A percentile compares a stretch with the other conserved stretches of the same genome.
These are phyloP conservation scores for Prototheca stagnorum DNA, from an alignment of 163 green algal species.

Conservation along the genomic window DNA sequence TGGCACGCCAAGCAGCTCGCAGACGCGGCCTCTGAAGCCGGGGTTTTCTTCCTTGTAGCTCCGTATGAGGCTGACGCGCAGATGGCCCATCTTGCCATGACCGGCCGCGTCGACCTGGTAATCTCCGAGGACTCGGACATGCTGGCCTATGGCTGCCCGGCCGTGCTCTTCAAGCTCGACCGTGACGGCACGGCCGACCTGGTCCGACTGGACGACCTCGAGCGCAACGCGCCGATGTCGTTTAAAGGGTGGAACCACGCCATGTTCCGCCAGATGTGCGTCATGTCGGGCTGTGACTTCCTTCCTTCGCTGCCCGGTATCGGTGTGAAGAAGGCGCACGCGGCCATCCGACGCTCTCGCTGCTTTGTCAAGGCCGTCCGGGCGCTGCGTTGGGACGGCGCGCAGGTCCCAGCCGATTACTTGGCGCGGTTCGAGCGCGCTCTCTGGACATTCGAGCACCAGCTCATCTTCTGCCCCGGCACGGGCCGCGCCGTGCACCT, in stretches of 20 bases:
- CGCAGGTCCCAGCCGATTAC: not conserved
- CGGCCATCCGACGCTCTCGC: slow-evolving; percentile 7
- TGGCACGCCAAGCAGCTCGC: slow-evolving; percentile 6
- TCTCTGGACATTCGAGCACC: slow-evolving; percentile 1
- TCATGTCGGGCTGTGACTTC: slow-evolving; percentile 94
- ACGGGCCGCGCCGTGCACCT: not conserved
- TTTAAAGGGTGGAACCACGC: slow-evolving; percentile 44
- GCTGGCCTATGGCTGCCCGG: slow-evolving; percentile 75
- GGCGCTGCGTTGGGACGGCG: not conserved
- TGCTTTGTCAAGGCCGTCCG: slow-evolving; percentile 17
- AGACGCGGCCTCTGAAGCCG: slow-evolving; percentile 10
- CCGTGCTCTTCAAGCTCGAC: slow-evolving; percentile 50
- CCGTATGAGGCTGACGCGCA: slow-evolving; percentile 97
- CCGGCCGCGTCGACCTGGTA: slow-evolving; percentile 26
- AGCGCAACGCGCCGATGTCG: slow-evolving; percentile 27
- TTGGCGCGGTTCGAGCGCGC: not conserved
- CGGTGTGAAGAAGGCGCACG: slow-evolving; percentile 82
- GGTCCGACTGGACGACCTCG: slow-evolving; percentile 46
- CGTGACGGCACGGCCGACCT: slow-evolving; percentile 54
- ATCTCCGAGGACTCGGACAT: slow-evolving; percentile 95
- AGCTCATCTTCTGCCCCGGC: not conserved
- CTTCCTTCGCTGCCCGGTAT: slow-evolving; percentile 63
- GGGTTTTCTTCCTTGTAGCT: slow-evolving; percentile 65
- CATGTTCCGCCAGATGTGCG: slow-evolving; percentile 38
- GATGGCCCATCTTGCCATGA: slow-evolving; percentile 54